phyloP scores from a whole-genome alignment of 108 stramenopile species.

The Parietichytrium sp. region DNA sequence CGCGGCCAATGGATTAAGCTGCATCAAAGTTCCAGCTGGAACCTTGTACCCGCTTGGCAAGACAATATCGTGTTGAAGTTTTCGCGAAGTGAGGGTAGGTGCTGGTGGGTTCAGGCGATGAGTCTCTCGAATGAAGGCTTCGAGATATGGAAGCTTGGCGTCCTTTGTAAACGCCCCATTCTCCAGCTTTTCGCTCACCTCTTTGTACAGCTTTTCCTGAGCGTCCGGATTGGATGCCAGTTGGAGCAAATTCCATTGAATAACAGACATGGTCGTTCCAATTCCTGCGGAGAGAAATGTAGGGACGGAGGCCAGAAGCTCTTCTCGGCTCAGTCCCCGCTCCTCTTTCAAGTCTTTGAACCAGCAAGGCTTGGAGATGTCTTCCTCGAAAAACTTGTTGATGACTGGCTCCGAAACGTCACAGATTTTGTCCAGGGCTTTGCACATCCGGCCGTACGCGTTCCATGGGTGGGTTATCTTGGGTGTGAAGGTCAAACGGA shows the following conservation, averaged over 20 bases:
- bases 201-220: background rate
- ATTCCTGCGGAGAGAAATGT: conserved; percentile 8
- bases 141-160: background rate
- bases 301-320: background rate
- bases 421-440: background rate
- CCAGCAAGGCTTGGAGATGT: background rate
- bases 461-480: background rate
- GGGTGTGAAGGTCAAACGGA: background rate
- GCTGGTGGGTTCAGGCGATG: background rate
- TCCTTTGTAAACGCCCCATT: background rate
- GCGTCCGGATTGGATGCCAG: background rate
- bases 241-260: background rate
- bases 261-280: background rate
- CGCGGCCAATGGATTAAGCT: background rate
- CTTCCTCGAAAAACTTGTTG: background rate
- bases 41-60: conserved; percentile 8
- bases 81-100: background rate
- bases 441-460: background rate
- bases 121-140: conserved; percentile 18
- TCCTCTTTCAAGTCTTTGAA: conserved; percentile 34
- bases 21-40: background rate
- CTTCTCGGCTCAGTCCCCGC: background rate
- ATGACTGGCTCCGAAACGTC: background rate
- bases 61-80: conserved; percentile 26
- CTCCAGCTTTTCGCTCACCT: background rate